These are phyloP conservation scores for Patellifolia procumbens DNA, from an alignment of 179 eudicot genomes.

Conservation along the genomic window DNA sequence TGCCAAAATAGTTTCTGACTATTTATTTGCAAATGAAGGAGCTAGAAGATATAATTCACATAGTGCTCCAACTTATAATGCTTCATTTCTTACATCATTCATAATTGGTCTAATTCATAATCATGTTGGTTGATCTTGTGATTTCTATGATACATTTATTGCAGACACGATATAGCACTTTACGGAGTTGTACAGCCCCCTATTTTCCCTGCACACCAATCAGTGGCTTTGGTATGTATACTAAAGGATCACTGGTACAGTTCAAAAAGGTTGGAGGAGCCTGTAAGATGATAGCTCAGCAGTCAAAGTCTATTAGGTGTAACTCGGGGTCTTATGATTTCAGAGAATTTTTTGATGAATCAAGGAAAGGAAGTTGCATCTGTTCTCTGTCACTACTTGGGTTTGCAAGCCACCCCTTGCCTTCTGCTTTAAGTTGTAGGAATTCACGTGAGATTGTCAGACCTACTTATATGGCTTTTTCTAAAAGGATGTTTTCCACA, in stretches of 20 bases:
- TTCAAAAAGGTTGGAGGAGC: conserved; percentile 39
- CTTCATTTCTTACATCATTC: too few relatives aligned
- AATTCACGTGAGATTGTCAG: conserved; percentile 31
- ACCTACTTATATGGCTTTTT: conserved; percentile 32
- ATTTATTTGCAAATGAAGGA: background rate
- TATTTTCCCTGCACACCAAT: conserved; percentile 24
- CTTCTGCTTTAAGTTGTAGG: conserved; percentile 34
- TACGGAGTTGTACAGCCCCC: conserved; percentile 27
- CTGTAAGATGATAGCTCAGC: conserved; percentile 32
- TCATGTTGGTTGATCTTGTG: conserved; percentile 16
- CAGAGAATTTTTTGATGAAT: conserved; percentile 32
- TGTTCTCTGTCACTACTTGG: conserved; percentile 34
- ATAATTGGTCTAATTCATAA: background rate
- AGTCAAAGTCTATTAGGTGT: conserved; percentile 29
- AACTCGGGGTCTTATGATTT: conserved; percentile 24
- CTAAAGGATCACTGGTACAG: conserved; percentile 39
- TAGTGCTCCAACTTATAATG: background rate
- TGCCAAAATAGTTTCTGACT: background rate
- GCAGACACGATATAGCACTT: conserved; percentile 29
- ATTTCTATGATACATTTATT: background rate
- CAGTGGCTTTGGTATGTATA: conserved; percentile 18
- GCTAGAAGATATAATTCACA: background rate
- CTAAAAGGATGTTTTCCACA: conserved; percentile 51
- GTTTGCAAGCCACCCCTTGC: conserved; percentile 29
- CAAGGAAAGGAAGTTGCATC: conserved; percentile 30